phyloP scores from a whole-genome alignment of 352 stramenopile genomes.

The Globisporangium alternatum region DNA sequence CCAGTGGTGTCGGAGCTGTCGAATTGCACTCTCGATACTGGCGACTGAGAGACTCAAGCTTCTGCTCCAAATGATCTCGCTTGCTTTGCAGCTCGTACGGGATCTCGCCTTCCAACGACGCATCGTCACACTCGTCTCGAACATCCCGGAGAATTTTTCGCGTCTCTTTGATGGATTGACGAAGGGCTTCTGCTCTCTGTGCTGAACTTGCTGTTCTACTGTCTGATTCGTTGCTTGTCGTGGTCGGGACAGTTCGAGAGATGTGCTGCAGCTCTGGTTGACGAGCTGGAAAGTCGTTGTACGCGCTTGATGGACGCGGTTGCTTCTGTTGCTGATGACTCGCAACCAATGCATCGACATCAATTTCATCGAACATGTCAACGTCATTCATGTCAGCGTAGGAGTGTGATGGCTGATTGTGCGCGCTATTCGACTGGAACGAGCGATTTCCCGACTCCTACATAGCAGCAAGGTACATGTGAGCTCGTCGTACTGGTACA shows the following conservation, averaged over 20 bases:
- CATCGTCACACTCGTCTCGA: slow-evolving; percentile 81
- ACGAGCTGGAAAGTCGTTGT: neutral
- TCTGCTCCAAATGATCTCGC: slow-evolving; percentile 48
- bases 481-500: neutral
- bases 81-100: slow-evolving; percentile 42
- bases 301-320: neutral
- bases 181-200: slow-evolving; percentile 31
- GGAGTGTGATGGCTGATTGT: neutral
- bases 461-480: neutral
- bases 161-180: slow-evolving; percentile 55
- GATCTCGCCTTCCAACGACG: slow-evolving; percentile 74
- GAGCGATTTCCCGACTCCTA: slow-evolving; percentile 1
- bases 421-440: neutral
- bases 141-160: slow-evolving; percentile 60
- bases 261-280: neutral
- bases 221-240: slow-evolving; percentile 11
- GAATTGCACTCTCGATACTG: slow-evolving; percentile 61
- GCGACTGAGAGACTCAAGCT: slow-evolving; percentile 57
- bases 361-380: slow-evolving; percentile 33
- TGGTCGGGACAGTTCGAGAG: neutral
- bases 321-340: slow-evolving; percentile 36
- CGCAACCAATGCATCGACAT: slow-evolving; percentile 54
- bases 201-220: slow-evolving; percentile 15
- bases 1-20: slow-evolving; percentile 16
- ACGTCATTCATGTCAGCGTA: slow-evolving; percentile 19